Percentiles rank a stretch among this genome's conserved stretches.
These are phyloP conservation scores for Dioscorea cayenensis DNA, from an alignment of 116 monocot genomes.

Conservation along the genomic window DNA sequence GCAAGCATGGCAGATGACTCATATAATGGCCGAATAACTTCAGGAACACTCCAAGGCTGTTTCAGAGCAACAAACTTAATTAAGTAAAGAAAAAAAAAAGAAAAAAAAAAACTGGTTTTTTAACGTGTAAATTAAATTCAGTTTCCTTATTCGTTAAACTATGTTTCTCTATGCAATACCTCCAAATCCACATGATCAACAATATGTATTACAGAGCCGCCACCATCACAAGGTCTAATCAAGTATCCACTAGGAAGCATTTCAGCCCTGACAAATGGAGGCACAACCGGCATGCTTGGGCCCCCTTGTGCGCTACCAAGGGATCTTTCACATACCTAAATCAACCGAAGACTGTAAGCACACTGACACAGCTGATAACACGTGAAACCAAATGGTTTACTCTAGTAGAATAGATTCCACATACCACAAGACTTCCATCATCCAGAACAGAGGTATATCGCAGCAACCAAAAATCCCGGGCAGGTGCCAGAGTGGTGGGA, in stretches of 20 bases:
- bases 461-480: conserved; percentile 77
- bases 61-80: conserved; percentile 7
- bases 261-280: conserved; percentile 55
- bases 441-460: conserved; percentile 62
- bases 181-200: conserved; percentile 57
- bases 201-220: conserved; percentile 66
- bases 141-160: not conserved
- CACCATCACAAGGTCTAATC: conserved; percentile 67
- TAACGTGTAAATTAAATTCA: not conserved
- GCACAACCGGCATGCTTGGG: conserved; percentile 51
- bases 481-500: conserved; percentile 63
- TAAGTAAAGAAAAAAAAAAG: not conserved
- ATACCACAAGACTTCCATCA: conserved; percentile 72
- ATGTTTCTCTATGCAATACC: not conserved
- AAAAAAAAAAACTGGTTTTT: not conserved
- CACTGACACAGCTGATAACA: not conserved
- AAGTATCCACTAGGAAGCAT: conserved; percentile 66
- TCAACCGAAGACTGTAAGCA: not conserved
- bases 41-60: conserved; percentile 77
- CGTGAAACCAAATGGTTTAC: not conserved
- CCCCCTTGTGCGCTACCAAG: conserved; percentile 50
- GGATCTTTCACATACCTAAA: conserved; percentile 74
- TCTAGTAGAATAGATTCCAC: not conserved
- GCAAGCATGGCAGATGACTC: conserved; percentile 64
- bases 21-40: conserved; percentile 64